Evolutionary conservation across 139 green algal genomes (phyloP).

Genomic region (Chlorella sp.): DNA sequence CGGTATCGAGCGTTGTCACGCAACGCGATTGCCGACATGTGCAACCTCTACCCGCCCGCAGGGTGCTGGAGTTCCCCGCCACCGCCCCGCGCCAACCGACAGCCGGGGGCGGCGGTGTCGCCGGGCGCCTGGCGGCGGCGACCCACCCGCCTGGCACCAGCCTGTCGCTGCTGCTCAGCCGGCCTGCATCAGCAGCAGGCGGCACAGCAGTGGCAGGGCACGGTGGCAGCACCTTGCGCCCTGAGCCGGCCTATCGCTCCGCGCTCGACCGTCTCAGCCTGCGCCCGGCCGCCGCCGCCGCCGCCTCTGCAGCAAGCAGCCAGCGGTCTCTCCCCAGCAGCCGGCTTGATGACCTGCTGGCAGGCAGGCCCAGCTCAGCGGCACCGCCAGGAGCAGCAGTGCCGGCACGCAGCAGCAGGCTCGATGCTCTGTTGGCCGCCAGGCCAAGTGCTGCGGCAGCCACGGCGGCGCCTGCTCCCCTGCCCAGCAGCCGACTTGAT

Average conservation of each 20-base stretch:
- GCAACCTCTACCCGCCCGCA: not conserved
- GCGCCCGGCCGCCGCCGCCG: not conserved
- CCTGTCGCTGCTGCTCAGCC: not conserved
- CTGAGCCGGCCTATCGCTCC: constrained; percentile 16
- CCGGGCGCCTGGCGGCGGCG: not conserved
- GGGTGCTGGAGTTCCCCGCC: constrained; percentile 16
- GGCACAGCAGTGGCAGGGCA: not conserved
- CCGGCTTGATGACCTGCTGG: not conserved
- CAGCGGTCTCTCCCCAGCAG: not conserved
- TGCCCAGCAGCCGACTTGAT: constrained; percentile 8
- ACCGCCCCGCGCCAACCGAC: not conserved
- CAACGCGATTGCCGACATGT: too few relatives aligned
- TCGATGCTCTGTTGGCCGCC: not conserved
- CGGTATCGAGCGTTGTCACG: too few relatives aligned
- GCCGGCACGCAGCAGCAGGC: not conserved
- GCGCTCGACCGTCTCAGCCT: not conserved
- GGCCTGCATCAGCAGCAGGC: not conserved
- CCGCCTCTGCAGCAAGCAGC: not conserved
- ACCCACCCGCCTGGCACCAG: not conserved
- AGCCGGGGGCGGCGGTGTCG: not conserved
- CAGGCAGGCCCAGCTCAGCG: not conserved
- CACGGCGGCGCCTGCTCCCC: not conserved
- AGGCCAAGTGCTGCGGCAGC: not conserved
- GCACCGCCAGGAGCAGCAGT: not conserved
- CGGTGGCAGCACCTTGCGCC: not conserved